Evolutionary conservation across 2,329 filamentous ascomycete species (phyloP).

Genomic region (Arthroderma sp.): DNA sequence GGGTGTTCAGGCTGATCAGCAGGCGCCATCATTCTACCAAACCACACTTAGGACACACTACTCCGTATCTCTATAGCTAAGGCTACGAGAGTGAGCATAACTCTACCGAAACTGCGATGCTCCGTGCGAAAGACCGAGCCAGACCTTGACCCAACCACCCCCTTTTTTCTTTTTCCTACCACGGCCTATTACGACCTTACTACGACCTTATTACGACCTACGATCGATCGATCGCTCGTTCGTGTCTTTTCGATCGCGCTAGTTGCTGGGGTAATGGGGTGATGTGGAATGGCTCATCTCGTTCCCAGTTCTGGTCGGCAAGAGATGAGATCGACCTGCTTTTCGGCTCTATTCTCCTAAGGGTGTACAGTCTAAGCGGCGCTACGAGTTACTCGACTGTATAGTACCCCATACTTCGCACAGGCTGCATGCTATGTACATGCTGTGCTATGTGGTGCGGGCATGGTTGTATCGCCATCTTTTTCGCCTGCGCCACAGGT

Average conservation of each 20-base stretch:
- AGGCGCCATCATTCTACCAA: background rate
- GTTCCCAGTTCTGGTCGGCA: background rate
- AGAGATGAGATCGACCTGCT: background rate
- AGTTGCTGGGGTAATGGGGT: background rate
- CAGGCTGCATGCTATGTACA: background rate
- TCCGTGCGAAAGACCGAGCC: background rate
- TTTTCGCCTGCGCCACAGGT: constrained; percentile 3
- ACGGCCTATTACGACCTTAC: too few species aligned
- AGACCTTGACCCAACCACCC: background rate
- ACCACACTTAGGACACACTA: background rate
- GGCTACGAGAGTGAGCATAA: background rate
- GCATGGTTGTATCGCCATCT: background rate
- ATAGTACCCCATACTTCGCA: background rate
- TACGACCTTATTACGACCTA: background rate
- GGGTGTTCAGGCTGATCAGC: background rate
- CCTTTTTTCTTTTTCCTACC: background rate
- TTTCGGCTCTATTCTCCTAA: background rate
- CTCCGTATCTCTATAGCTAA: background rate
- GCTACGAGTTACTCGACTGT: background rate
- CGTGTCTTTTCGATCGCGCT: background rate
- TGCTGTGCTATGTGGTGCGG: background rate
- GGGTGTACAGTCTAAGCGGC: background rate
- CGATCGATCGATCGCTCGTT: background rate
- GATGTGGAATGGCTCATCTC: background rate
- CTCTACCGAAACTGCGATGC: background rate